Conservation (phyloP, 345 rosid genomes). For the Salix purpurea region DNA sequence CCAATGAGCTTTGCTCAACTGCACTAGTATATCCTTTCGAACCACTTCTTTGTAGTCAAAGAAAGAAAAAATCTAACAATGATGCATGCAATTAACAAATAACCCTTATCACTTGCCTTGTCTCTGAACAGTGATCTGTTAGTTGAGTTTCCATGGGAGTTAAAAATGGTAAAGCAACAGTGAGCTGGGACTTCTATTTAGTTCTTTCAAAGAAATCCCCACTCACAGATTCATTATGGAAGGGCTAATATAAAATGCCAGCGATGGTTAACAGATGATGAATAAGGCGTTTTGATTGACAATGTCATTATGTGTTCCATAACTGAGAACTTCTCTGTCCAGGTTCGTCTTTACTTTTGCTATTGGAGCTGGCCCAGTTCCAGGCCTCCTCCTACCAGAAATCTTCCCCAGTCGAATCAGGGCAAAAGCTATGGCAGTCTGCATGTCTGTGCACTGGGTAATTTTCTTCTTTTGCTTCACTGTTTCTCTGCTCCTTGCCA, state of each 20-base stretch:
- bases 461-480: slow-evolving; percentile 5
- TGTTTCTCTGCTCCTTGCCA: neutral
- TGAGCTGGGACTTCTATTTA: too few species aligned
- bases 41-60: too few species aligned
- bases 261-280: neutral
- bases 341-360: slow-evolving; percentile 95
- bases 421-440: slow-evolving; percentile 94
- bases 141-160: too few species aligned
- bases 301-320: slow-evolving; percentile 1
- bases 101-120: neutral
- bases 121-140: too few species aligned
- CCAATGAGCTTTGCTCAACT: too few species aligned
- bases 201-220: too few species aligned
- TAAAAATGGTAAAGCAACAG: too few species aligned
- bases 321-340: slow-evolving; percentile 20
- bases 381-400: slow-evolving; percentile 90
- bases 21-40: too few species aligned
- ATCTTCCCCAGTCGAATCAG: slow-evolving; percentile 85
- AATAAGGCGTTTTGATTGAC: neutral
- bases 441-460: slow-evolving; percentile 99
- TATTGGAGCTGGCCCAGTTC: slow-evolving; percentile 97
- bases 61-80: too few species aligned
- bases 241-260: neutral
- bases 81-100: too few species aligned
- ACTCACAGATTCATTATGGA: too few species aligned